Conservation (phyloP, 164 flowering plant genomes). For the Malania oleifera region DNA sequence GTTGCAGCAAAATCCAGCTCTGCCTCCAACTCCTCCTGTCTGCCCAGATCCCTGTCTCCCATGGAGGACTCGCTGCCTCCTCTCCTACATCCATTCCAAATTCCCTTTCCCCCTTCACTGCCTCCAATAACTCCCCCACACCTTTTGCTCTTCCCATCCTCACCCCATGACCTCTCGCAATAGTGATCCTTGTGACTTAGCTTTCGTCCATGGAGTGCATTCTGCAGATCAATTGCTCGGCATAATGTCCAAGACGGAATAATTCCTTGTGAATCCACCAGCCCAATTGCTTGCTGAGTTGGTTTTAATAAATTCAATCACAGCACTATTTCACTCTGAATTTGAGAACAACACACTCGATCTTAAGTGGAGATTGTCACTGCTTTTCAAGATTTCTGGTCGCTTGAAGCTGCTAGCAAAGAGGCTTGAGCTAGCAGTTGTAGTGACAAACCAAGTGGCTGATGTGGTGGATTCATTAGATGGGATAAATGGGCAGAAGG, state of each 20-base stretch:
- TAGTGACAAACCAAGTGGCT: constrained; percentile 80
- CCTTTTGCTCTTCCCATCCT: constrained; percentile 23
- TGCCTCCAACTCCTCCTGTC: constrained; percentile 79
- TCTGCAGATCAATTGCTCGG: constrained; percentile 61
- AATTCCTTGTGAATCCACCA: constrained; percentile 21
- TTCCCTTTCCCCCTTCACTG: constrained; percentile 81
- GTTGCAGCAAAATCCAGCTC: constrained; percentile 85
- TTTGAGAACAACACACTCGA: constrained; percentile 63
- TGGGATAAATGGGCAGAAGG: constrained; percentile 36
- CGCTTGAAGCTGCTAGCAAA: constrained; percentile 46
- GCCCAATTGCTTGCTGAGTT: constrained; percentile 41
- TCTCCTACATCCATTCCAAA: constrained; percentile 79
- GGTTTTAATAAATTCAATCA: constrained; percentile 78
- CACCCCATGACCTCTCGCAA: constrained; percentile 3
- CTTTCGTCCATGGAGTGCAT: constrained; percentile 44
- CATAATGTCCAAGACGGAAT: constrained; percentile 41
- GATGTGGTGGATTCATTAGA: constrained; percentile 44
- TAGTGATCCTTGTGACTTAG: constrained; percentile 39
- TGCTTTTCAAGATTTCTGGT: constrained; percentile 69
- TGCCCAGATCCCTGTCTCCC: constrained; percentile 63
- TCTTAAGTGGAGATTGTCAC: constrained; percentile 47
- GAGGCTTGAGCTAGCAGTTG: constrained; percentile 59
- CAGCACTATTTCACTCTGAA: constrained; percentile 74
- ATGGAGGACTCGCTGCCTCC: constrained; percentile 64
- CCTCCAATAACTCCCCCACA: constrained; percentile 50